A percentile compares a stretch with the other conserved stretches of the same genome.
Conservation (phyloP, 768 basidiomycete genomes). For the Tulasnella sp. region DNA sequence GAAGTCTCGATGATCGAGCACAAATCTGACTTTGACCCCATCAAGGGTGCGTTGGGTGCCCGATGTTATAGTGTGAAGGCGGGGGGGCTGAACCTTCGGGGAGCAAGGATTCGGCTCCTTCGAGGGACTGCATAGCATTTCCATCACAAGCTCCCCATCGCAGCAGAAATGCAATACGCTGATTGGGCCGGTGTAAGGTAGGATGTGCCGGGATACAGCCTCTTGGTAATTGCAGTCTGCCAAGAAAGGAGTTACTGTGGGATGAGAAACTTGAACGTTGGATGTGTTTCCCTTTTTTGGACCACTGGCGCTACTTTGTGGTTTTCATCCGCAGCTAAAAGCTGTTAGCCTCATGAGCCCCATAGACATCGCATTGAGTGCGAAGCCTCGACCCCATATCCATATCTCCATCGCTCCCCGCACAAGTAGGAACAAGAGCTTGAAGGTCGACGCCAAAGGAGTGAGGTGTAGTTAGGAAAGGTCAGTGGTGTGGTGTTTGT, state of each 20-base stretch:
- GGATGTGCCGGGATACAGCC: neutral
- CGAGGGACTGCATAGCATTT: neutral
- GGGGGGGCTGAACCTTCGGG: neutral
- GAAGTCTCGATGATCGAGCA: neutral
- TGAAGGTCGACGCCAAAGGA: neutral
- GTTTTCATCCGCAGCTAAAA: neutral
- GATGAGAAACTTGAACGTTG: neutral
- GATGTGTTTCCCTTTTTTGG: neutral
- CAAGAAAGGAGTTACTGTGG: neutral
- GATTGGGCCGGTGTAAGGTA: neutral
- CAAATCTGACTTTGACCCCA: neutral
- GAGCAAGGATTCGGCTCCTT: neutral
- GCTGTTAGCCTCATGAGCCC: neutral
- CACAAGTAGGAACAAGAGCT: neutral
- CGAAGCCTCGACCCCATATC: too few relatives aligned
- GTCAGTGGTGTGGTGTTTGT: neutral
- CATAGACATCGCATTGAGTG: too few relatives aligned
- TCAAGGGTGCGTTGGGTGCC: neutral
- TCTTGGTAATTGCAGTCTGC: neutral
- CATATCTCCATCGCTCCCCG: too few relatives aligned
- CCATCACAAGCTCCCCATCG: neutral
- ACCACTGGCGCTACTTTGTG: neutral
- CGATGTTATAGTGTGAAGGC: neutral
- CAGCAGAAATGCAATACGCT: neutral
- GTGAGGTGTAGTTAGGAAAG: neutral